A percentile compares a stretch with the other conserved stretches of the same genome.
These are phyloP conservation scores for Ganoderma resinaceum DNA, from an alignment of 1,284 basidiomycete species.

Conservation along the genomic window DNA sequence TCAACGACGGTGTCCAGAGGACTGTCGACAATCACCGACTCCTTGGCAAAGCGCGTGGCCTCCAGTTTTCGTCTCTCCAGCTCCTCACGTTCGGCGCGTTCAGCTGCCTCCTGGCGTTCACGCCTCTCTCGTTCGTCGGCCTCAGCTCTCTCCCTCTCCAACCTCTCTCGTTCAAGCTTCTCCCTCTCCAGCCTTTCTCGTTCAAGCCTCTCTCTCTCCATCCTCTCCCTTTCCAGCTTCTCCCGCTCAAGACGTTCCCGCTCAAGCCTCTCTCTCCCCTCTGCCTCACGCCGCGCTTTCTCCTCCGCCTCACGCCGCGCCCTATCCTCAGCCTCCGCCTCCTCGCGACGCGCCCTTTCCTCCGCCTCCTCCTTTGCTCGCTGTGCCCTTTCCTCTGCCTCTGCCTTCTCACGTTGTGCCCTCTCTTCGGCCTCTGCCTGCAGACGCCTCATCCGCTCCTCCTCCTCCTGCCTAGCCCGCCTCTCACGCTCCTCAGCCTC, in stretches of 20 bases:
- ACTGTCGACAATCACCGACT: constrained; percentile 18
- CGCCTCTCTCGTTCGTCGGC: constrained; percentile 37
- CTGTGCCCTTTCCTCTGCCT: constrained; percentile 22
- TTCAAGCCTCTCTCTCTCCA: constrained; percentile 38
- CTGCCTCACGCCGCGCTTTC: constrained; percentile 23
- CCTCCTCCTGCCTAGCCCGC: constrained; percentile 31
- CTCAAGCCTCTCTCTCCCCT: constrained; percentile 33
- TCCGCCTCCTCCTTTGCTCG: constrained; percentile 38
- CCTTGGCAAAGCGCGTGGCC: constrained; percentile 19
- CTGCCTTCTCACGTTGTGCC: constrained; percentile 33
- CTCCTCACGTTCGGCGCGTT: constrained; percentile 26
- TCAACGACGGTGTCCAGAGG: constrained; percentile 33
- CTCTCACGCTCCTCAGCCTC: constrained; percentile 28
- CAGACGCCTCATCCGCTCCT: constrained; percentile 12
- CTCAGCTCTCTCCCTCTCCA: constrained; percentile 37
- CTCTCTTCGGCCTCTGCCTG: constrained; percentile 30
- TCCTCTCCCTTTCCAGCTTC: constrained; percentile 38
- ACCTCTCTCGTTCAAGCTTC: constrained; percentile 32
- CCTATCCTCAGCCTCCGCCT: constrained; percentile 35
- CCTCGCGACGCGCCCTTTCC: constrained; percentile 41
- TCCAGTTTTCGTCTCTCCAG: constrained; percentile 28
- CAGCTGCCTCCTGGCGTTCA: constrained; percentile 24
- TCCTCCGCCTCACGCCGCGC: constrained; percentile 26
- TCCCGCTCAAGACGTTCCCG: constrained; percentile 23
- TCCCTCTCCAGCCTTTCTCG: constrained; percentile 39